Base-by-base conservation (phyloP, 306 rosid species). In the Prunus kanzakura region DNA sequence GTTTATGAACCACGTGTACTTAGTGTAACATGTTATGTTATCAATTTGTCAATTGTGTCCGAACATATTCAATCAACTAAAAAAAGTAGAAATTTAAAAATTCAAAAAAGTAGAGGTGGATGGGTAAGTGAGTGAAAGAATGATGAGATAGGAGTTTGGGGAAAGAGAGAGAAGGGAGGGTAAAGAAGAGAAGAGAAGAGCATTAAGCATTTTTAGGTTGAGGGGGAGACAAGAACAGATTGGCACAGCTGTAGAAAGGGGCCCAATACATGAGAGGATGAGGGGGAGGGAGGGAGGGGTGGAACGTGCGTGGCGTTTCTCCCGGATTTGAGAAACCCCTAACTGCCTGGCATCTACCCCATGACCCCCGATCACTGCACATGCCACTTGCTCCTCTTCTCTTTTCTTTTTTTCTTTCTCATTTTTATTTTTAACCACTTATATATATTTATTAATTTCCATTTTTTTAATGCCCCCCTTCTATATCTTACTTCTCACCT, bases 301-400 rank as follows among this genome's bases (percentile, higher is more conserved):
- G 62, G 81, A 81, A 76, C 79, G 79, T 76, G 86, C 68, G 81
- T 49, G 76, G 81, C 76, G 78, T 83, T 79, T 75, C 75, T 78
- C 66, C 78, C 38, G 78, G 77, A 69, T 74, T 63, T 78, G 6
- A 49, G 78, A 79, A 79, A 47, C 64, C 79, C 82, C 38, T 3
- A 79, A 78, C 86, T 71, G 72, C 83, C 80, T 25, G 86, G 66
- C 82, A 78, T 75, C 84, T 65, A 68, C 76, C 63, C 64, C 72
- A 74, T 74, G 67, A 52, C 63, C 69, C 74, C 74, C 64, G 55
- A 72, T 77, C 76, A 35, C 51, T 27, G 62, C 85, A 82, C 85
- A 82, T 82, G 85, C 80, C 77, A 19, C 77, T 54, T 64, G 73
- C 84, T 11, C 57, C 54, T 50, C 58, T 13, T 7, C 35, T 27